Evolutionary conservation across 805 yeast genomes (phyloP).

Genomic region (Schizosaccharomyces octosporus): DNA sequence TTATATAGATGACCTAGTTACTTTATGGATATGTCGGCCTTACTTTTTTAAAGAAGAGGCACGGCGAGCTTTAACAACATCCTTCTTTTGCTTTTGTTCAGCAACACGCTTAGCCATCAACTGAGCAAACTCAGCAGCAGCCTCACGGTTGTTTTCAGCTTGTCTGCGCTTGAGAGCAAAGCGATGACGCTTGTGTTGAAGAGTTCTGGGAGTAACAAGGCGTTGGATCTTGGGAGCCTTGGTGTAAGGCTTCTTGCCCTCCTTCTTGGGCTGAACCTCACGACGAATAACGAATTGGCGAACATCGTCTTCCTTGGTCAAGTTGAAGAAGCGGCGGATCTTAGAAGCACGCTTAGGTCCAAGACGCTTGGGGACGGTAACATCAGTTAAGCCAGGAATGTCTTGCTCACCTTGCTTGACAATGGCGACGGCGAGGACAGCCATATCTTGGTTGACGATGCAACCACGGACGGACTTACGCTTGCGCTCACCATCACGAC

Average conservation of each 20-base stretch:
- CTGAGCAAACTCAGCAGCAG: slow-evolving; percentile 99
- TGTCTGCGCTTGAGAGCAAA: slow-evolving; percentile 80
- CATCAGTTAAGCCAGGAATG: slow-evolving; percentile 85
- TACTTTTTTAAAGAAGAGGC: slow-evolving; percentile 67
- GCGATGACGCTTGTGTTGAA: slow-evolving; percentile 97
- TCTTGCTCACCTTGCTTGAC: slow-evolving; percentile 95
- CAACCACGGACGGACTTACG: slow-evolving; percentile 99
- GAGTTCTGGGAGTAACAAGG: slow-evolving; percentile 94
- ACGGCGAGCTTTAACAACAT: slow-evolving; percentile 98
- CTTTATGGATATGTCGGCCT: neutral
- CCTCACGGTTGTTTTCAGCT: slow-evolving; percentile 98
- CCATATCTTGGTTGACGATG: slow-evolving; percentile 89
- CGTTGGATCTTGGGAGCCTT: slow-evolving; percentile 99
- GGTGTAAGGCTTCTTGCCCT: slow-evolving; percentile 95
- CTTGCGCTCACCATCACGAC: slow-evolving; percentile 99
- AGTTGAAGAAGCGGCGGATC: slow-evolving; percentile 99
- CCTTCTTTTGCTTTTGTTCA: slow-evolving; percentile 95
- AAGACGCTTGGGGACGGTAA: slow-evolving; percentile 91
- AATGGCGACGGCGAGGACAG: slow-evolving; percentile 79
- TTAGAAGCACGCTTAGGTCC: slow-evolving; percentile 99
- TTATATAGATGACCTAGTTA: neutral
- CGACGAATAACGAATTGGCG: slow-evolving; percentile 90
- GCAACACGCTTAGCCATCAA: slow-evolving; percentile 92
- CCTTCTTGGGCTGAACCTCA: slow-evolving; percentile 45
- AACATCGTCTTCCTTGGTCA: slow-evolving; percentile 79